phyloP scores from a whole-genome alignment of 2,329 filamentous ascomycete species.

The Xylariaceae sp. region DNA sequence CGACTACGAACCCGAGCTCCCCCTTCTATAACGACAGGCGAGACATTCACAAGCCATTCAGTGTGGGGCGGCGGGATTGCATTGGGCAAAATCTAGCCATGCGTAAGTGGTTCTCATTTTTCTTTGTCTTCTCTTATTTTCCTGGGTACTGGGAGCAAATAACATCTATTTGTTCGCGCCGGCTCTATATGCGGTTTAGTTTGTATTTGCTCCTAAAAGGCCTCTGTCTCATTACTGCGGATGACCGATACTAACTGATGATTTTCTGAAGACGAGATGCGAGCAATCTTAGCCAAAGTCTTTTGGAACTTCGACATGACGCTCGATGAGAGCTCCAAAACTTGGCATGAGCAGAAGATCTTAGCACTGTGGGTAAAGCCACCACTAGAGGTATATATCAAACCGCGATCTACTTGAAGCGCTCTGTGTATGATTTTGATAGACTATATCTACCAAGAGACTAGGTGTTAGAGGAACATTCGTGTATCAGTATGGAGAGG shows the following conservation, averaged over 20 bases:
- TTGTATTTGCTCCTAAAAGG: not conserved
- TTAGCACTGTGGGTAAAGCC: conserved; percentile 38
- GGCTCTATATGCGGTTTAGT: not conserved
- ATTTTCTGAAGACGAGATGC: conserved; percentile 35
- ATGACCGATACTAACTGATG: not conserved
- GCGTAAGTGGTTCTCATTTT: conserved; percentile 13
- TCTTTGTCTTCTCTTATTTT: not conserved
- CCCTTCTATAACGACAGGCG: conserved; percentile 38
- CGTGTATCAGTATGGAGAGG: too few species aligned
- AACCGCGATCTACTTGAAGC: conserved; percentile 7
- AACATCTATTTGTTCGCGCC: not conserved
- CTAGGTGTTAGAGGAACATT: too few species aligned
- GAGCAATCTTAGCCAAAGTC: conserved; percentile 37
- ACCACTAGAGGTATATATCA: conserved; percentile 32
- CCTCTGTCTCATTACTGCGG: not conserved
- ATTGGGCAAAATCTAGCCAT: conserved; percentile 37
- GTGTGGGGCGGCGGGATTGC: conserved; percentile 35
- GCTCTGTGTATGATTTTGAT: too few species aligned
- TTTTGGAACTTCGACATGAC: conserved; percentile 39
- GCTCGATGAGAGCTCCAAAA: conserved; percentile 31
- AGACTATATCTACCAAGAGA: too few species aligned
- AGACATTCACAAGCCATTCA: conserved; percentile 37
- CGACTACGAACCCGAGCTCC: conserved; percentile 29
- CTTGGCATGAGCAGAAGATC: conserved; percentile 38
- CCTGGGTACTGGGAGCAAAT: not conserved